Evolutionary conservation across 345 rosid genomes (phyloP), one percentile per base, ranked within the genome.

Genomic region (Bruguiera gymnorhiza): DNA sequence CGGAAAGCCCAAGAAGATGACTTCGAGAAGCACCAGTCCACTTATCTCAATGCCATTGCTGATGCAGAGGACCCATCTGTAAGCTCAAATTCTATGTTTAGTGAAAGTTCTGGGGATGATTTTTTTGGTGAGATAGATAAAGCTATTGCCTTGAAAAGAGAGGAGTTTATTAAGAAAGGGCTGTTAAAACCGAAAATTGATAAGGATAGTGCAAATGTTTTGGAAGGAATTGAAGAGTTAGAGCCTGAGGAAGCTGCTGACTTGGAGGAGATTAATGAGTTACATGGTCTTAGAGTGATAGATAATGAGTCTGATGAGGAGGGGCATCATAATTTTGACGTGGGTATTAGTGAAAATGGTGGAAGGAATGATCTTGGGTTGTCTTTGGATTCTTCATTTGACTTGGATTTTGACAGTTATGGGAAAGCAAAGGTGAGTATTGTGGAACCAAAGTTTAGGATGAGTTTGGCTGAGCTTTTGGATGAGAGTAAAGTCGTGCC

Each of bases 401-500:
- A 91, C 73, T 78, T 89, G 68, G 93, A 94, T 83, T 83, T 88
- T 15, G 98, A 91, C 79, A 82, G 77, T 78, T 86, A 69, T 55
- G 89, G 88, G 29, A 88, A 68, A 75, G 72, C 77, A 20, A 91
- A 82, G 73, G 69, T 67, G 8, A 84, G 84, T 68, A 85, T 91
- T 13, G 86, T 87, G 23, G 97, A 94, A 51, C 97, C 98, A 20
- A 86, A 86, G 73, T 89, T 88, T 70, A 87, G 74, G 68, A 80
- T 91, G 84, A 88, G 86, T 63, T 84, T 94, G 75, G 97, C 93
- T 37, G 98, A 94, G 93, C 87, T 94, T 69, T 75, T 91, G 70
- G 97, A 94, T 63, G 95, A 91, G 82, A 88, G 96, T 66, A 91
- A 83, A 81, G 92, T 94, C 52, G 98, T 89, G 13, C 97, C 97